Percentiles rank a stretch among this genome's conserved stretches.
Conservation (phyloP, 768 basidiomycete genomes). For the Amanita molliuscula region DNA sequence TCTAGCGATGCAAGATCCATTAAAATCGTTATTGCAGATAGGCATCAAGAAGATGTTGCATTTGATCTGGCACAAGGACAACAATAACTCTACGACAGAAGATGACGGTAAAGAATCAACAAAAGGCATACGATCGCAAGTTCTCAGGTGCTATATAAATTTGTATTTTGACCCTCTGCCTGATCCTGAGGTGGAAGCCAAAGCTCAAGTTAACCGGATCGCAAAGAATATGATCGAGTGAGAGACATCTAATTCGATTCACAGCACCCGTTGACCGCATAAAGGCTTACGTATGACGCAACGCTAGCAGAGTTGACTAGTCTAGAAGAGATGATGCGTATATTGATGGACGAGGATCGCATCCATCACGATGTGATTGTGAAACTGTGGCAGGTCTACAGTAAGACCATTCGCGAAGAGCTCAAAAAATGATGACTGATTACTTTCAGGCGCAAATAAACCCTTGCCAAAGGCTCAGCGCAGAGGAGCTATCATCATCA, state of each 20-base stretch:
- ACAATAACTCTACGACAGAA: slow-evolving; percentile 58
- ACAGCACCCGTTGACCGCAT: background rate
- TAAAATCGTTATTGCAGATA: slow-evolving; percentile 27
- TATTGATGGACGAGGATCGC: slow-evolving; percentile 86
- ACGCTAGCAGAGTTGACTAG: slow-evolving; percentile 93
- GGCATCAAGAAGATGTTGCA: slow-evolving; percentile 97
- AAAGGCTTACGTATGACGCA: slow-evolving; percentile 81
- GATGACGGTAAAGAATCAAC: slow-evolving; percentile 65
- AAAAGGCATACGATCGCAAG: slow-evolving; percentile 77
- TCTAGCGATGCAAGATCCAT: background rate
- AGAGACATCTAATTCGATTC: slow-evolving; percentile 12
- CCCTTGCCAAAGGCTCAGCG: slow-evolving; percentile 75
- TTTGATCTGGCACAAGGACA: slow-evolving; percentile 95
- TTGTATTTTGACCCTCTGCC: slow-evolving; percentile 83
- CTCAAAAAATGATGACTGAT: background rate
- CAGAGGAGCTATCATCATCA: slow-evolving; percentile 89
- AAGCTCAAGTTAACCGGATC: slow-evolving; percentile 84
- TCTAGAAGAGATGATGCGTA: slow-evolving; percentile 92
- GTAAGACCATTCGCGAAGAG: slow-evolving; percentile 24
- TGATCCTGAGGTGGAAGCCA: slow-evolving; percentile 60
- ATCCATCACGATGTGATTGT: slow-evolving; percentile 78
- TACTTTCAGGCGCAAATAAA: slow-evolving; percentile 52
- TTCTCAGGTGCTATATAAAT: slow-evolving; percentile 81
- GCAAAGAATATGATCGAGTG: slow-evolving; percentile 97
- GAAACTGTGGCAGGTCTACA: slow-evolving; percentile 95